These are phyloP conservation scores for Borealophlyctis nickersoniae DNA, from an alignment of 192 early-diverging fungal species.

Conservation along the genomic window DNA sequence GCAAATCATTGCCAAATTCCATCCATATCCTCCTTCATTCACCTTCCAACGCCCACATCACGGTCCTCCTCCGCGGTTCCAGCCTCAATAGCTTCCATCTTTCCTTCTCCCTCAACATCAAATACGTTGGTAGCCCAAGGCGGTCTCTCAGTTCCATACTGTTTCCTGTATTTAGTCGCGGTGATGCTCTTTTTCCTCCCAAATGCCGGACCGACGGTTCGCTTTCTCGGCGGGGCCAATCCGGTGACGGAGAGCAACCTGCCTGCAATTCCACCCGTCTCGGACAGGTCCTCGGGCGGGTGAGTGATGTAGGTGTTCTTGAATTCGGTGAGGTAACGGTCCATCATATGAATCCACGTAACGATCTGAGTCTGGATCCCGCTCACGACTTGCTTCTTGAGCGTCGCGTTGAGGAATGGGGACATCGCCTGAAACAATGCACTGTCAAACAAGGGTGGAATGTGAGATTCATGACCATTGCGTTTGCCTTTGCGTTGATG, in stretches of 20 bases:
- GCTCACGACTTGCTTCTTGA: background rate
- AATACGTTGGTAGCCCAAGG: background rate
- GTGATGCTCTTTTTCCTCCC: slow-evolving; percentile 9
- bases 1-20: too few relatives aligned
- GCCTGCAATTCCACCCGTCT: background rate
- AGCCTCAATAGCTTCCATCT: background rate
- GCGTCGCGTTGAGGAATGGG: slow-evolving; percentile 1
- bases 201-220: background rate
- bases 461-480: background rate
- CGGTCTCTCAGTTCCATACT: slow-evolving; percentile 16
- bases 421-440: background rate
- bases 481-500: slow-evolving; percentile 1
- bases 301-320: slow-evolving; percentile 4
- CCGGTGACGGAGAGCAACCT: background rate
- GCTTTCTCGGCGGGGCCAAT: background rate
- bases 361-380: slow-evolving; percentile 5
- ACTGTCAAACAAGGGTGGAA: background rate
- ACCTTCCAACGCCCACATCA: background rate
- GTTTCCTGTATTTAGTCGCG: slow-evolving; percentile 16
- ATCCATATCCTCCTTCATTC: background rate
- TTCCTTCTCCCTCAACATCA: slow-evolving; percentile 3
- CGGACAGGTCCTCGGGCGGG: background rate
- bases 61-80: background rate
- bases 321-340: slow-evolving; percentile 6
- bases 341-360: background rate